Conservation (phyloP, 2,329 filamentous ascomycete species). For the Phialophora verrucosa region DNA sequence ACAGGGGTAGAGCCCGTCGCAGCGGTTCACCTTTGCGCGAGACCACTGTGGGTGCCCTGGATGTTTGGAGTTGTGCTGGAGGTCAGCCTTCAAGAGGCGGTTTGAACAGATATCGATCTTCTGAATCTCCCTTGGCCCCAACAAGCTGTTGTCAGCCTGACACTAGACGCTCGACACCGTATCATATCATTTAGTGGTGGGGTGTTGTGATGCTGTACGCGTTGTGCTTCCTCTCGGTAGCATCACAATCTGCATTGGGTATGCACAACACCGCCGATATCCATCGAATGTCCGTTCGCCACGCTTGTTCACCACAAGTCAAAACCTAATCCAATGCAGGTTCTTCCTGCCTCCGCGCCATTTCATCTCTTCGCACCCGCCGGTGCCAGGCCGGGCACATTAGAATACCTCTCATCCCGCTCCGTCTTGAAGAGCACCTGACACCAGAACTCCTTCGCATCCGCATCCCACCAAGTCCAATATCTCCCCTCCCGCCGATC, state of each 20-base stretch:
- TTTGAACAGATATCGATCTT: no score
- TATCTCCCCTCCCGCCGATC: slow-evolving; percentile 86
- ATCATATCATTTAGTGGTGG: background rate
- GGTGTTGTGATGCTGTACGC: background rate
- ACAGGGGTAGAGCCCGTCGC: no score
- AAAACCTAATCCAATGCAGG: background rate
- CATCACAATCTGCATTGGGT: background rate
- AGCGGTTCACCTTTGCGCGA: no score
- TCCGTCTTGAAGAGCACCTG: slow-evolving; percentile 99
- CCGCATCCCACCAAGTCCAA: slow-evolving; percentile 94
- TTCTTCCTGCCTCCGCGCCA: background rate
- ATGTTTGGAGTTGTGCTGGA: no score
- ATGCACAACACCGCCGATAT: background rate
- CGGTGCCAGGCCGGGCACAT: slow-evolving; percentile 68
- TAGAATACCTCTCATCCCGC: slow-evolving; percentile 84
- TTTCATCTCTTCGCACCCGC: slow-evolving; percentile 26
- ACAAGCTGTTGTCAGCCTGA: no score
- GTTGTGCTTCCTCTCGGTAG: background rate
- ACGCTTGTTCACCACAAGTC: background rate
- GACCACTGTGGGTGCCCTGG: no score
- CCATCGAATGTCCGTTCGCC: background rate
- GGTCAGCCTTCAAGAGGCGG: no score
- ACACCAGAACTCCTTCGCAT: slow-evolving; percentile 96
- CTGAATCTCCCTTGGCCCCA: no score
- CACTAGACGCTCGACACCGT: background rate